Evolutionary conservation across 805 yeast species (phyloP).

Genomic region (Nakazawaea sp.): DNA sequence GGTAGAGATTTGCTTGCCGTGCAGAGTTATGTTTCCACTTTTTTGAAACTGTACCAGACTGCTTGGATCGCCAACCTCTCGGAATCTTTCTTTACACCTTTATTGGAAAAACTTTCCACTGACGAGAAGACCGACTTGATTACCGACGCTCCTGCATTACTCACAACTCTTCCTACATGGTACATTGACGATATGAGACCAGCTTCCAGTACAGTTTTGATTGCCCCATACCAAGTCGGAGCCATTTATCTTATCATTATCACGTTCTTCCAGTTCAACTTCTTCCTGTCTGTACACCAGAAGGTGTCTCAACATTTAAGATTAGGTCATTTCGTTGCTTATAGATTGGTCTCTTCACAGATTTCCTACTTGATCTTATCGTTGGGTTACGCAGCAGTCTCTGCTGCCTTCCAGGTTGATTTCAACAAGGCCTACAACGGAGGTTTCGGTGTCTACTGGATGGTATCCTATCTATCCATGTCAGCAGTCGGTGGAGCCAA

Average conservation of each 20-base stretch:
- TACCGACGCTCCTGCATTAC: conserved; percentile 15
- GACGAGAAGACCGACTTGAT: conserved; percentile 13
- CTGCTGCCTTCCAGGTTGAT: conserved; percentile 59
- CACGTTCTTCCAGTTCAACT: conserved; percentile 59
- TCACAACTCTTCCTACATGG: conserved; percentile 30
- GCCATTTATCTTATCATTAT: conserved; percentile 58
- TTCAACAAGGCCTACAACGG: conserved; percentile 45
- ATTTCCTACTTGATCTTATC: conserved; percentile 46
- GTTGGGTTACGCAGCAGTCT: conserved; percentile 50
- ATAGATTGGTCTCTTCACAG: conserved; percentile 44
- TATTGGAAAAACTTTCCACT: conserved; percentile 20
- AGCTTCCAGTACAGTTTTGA: conserved; percentile 35
- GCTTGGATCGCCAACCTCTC: conserved; percentile 1
- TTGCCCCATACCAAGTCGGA: conserved; percentile 69
- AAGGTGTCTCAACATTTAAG: conserved; percentile 40
- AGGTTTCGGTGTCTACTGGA: conserved; percentile 74
- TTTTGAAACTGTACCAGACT: conserved; percentile 1
- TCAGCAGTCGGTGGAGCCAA: conserved; percentile 71
- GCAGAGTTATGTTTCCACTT: conserved; percentile 1
- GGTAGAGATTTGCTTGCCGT: conserved; percentile 39
- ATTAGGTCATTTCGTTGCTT: conserved; percentile 37
- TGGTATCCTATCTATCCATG: conserved; percentile 61
- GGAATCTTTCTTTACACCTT: conserved; percentile 14
- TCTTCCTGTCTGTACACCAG: conserved; percentile 48
- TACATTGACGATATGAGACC: conserved; percentile 39